Percentiles rank a stretch among this genome's conserved stretches.
These are phyloP conservation scores for Aspergillus sparsus DNA, from an alignment of 495 filamentous ascomycete genomes.

Conservation along the genomic window DNA sequence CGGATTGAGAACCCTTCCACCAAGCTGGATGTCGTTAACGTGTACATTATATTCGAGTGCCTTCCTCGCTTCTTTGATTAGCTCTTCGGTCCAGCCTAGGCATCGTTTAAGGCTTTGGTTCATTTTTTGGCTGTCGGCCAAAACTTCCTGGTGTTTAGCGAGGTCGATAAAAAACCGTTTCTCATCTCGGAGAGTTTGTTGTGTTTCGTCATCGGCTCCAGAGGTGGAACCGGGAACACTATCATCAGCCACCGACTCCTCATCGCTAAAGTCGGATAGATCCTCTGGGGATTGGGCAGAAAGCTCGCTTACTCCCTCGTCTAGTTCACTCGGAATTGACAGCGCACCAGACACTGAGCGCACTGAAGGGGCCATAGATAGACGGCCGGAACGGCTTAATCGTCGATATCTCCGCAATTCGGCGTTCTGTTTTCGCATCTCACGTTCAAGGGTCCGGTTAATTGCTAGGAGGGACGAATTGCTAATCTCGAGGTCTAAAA, in stretches of 20 bases:
- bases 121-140: conserved; percentile 87
- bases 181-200: conserved; percentile 61
- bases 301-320: conserved; percentile 39
- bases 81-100: conserved; percentile 78
- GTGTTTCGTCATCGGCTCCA: conserved; percentile 43
- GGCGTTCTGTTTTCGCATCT: conserved; percentile 86
- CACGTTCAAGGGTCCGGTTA: conserved; percentile 87
- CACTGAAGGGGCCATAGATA: conserved; percentile 56
- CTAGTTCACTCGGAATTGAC: conserved; percentile 39
- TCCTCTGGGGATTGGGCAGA: conserved; percentile 41
- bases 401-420: conserved; percentile 84
- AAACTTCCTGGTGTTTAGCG: conserved; percentile 80
- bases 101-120: conserved; percentile 91
- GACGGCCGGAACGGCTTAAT: conserved; percentile 71
- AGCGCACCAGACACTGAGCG: conserved; percentile 47
- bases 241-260: conserved; percentile 43
- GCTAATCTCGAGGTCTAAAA: conserved; percentile 96
- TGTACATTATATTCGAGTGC: conserved; percentile 80
- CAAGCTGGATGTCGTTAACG: conserved; percentile 74
- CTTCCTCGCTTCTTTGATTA: conserved; percentile 84
- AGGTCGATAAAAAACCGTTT: conserved; percentile 79
- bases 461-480: conserved; percentile 97
- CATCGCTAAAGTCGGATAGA: conserved; percentile 47
- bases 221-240: conserved; percentile 37
- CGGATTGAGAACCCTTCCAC: conserved; percentile 74